A percentile compares a stretch with the other conserved stretches of the same genome.
Evolutionary conservation across 1,284 basidiomycete species (phyloP).

Genomic region (Rhodofomes roseus): DNA sequence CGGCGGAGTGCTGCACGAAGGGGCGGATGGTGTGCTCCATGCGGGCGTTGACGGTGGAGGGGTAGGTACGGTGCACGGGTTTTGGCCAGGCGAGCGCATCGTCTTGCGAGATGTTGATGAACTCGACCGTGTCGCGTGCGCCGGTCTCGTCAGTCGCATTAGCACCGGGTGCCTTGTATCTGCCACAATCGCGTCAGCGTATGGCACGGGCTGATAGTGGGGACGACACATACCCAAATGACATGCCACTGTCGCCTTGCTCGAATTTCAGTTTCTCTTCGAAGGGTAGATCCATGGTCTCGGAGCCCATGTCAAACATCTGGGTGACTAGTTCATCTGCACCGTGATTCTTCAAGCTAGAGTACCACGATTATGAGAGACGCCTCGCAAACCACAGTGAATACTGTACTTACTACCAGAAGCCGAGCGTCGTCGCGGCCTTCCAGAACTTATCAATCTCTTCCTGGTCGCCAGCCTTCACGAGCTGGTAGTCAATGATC

Average conservation of each 20-base stretch:
- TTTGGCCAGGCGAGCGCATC: constrained; percentile 27
- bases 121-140: constrained; percentile 30
- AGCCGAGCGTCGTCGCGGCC: constrained; percentile 8
- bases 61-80: constrained; percentile 24
- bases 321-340: constrained; percentile 27
- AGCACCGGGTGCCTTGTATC: constrained; percentile 30
- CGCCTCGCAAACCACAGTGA: not conserved
- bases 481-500: constrained; percentile 5
- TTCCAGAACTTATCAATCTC: constrained; percentile 9
- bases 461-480: constrained; percentile 4
- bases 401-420: constrained; percentile 9
- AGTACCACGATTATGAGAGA: not conserved
- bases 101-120: constrained; percentile 30
- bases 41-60: constrained; percentile 22
- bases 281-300: constrained; percentile 30
- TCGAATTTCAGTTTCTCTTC: constrained; percentile 35
- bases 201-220: not conserved
- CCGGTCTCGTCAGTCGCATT: constrained; percentile 32
- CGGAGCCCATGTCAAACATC: constrained; percentile 34
- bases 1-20: constrained; percentile 27
- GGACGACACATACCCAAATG: constrained; percentile 24
- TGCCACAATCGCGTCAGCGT: constrained; percentile 12
- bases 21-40: constrained; percentile 25
- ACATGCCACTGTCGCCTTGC: constrained; percentile 32
- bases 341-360: constrained; percentile 34